Evolutionary conservation across 1,284 basidiomycete species (phyloP).

Genomic region (Xerocomus minutiporus): DNA sequence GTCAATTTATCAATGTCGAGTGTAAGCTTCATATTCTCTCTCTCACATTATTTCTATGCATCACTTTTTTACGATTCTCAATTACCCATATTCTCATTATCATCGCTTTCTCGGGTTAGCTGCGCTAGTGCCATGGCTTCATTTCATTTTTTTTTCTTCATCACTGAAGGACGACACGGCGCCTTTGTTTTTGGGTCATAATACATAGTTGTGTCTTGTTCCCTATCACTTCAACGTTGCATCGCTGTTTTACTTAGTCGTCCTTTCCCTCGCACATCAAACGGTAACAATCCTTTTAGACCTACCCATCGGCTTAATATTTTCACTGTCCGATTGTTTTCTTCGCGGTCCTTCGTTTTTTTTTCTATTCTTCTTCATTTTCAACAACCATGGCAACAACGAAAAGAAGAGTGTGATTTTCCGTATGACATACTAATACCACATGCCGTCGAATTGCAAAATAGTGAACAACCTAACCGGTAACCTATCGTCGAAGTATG

Average conservation of each 20-base stretch:
- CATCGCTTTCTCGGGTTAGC: conserved; percentile 15
- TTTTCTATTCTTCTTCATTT: neutral
- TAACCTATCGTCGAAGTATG: too few relatives aligned
- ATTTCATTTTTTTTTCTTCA: conserved; percentile 1
- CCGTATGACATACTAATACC: conserved; percentile 13
- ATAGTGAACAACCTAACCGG: too few relatives aligned
- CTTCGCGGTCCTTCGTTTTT: conserved; percentile 1
- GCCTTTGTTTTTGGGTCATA: conserved; percentile 24
- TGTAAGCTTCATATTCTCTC: conserved; percentile 17
- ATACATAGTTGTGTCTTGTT: conserved; percentile 25
- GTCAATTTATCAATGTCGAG: conserved; percentile 16
- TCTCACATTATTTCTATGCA: conserved; percentile 32
- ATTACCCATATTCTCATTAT: conserved; percentile 15
- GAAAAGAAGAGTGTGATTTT: conserved; percentile 4
- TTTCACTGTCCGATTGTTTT: conserved; percentile 10
- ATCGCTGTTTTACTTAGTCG: conserved; percentile 29
- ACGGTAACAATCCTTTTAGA: conserved; percentile 25
- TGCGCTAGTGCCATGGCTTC: conserved; percentile 19
- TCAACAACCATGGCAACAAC: conserved; percentile 5
- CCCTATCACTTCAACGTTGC: conserved; percentile 28
- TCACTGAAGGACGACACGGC: conserved; percentile 27
- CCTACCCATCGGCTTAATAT: conserved; percentile 26
- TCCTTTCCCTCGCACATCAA: conserved; percentile 17
- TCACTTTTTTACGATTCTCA: conserved; percentile 15
- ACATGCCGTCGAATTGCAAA: neutral